Evolutionary conservation across 2,329 filamentous ascomycete genomes (phyloP), one percentile per base, ranked within the genome.

Genomic region (Cercospora berteroae): DNA sequence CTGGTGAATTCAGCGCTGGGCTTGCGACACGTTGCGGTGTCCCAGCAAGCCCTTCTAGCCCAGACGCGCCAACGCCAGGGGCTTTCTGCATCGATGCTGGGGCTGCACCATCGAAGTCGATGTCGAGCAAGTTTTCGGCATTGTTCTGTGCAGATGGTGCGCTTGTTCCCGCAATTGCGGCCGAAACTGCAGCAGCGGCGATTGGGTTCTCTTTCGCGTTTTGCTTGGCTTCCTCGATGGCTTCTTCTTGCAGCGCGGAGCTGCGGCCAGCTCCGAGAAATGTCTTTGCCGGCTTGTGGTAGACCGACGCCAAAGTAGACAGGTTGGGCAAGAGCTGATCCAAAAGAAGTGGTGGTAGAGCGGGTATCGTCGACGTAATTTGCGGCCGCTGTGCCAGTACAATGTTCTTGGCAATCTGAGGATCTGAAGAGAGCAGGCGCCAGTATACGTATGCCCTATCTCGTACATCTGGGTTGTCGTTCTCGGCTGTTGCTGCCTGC

Each of bases 381-480:
- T 93, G 90, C 5, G 95, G 95, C 79, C 97, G 97, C 73, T 96
- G 91, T 4, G 95, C 96, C 39, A 99, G 88, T 52, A 99, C 89
- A 73, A 99, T 93, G 74, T 88, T 93, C 86, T 96, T 97, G 67
- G 95, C 93, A 69, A 96, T 86, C 71, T 95, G 89, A 31, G 94
- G 88, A 77, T 98, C 94, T 65, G 92, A 95, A 23, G 95, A 98
- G 8, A 99, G 84, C 60, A 99, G 84, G 77, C 95, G 91, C 95
- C 95, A 99, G 83, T 99, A 99, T 48, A 98, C 93, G 77, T 98
- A 99, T 65, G 95, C 95, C 80, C 95, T 88, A 79, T 99, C 95
- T 73, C 95, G 90, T 74, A 98, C 96, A 81, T 99, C 95, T 0
- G 95, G 94, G 78, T 99, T 99, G 79, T 99, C 95, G 76, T 94